Evolutionary conservation across 164 flowering plant species (phyloP).

Genomic region (Brasenia schreberi): DNA sequence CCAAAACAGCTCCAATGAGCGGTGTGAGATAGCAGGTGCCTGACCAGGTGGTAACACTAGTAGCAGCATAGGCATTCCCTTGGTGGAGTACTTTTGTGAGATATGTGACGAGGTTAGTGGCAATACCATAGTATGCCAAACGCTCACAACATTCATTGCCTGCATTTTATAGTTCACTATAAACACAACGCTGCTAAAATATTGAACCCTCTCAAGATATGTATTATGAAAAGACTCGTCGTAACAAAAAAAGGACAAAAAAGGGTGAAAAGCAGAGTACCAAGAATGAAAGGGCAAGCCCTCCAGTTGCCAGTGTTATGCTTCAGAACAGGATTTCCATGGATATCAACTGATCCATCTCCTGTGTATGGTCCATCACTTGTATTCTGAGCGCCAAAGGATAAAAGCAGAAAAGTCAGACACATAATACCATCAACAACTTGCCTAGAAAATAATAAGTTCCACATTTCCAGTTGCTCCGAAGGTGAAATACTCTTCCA

Average conservation of each 20-base stretch:
- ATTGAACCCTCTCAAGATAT: background rate
- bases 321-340: constrained; percentile 59
- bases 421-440: background rate
- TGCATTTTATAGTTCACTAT: constrained; percentile 15
- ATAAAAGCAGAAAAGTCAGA: background rate
- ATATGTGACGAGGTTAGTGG: constrained; percentile 78
- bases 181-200: background rate
- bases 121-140: constrained; percentile 79
- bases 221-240: no score
- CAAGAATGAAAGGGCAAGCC: constrained; percentile 84
- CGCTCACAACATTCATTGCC: constrained; percentile 93
- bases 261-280: constrained; percentile 15
- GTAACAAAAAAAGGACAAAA: background rate
- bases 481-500: background rate
- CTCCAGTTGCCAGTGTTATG: constrained; percentile 74
- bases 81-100: constrained; percentile 56
- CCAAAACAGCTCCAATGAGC: constrained; percentile 75
- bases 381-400: constrained; percentile 20
- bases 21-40: constrained; percentile 88
- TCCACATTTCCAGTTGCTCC: background rate
- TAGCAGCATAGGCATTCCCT: constrained; percentile 76
- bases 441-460: no score
- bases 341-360: constrained; percentile 77
- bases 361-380: constrained; percentile 40
- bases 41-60: constrained; percentile 79